Conservation (phyloP, 192 early-diverging fungal species). For the Podila verticillata region DNA sequence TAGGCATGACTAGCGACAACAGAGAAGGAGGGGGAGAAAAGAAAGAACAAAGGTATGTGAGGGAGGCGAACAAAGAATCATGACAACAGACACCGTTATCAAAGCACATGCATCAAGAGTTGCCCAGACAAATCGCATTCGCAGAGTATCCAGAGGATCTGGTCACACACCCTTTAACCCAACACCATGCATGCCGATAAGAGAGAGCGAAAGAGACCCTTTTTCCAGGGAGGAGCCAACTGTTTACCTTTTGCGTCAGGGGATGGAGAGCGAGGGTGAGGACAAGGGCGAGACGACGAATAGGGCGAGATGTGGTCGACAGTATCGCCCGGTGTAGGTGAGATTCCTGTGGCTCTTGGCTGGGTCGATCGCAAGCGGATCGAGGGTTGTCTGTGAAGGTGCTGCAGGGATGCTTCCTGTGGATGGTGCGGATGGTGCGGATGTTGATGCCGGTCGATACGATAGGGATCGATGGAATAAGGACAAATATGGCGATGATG, state of each 20-base stretch:
- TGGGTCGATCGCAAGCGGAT: background rate
- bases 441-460: no score
- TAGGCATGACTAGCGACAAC: background rate
- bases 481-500: no score
- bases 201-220: background rate
- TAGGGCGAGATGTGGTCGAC: background rate
- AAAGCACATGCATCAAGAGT: no score
- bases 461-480: no score
- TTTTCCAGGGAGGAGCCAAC: background rate
- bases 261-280: background rate
- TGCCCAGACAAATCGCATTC: no score
- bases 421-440: no score
- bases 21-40: background rate
- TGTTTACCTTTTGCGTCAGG: background rate
- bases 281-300: background rate
- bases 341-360: background rate
- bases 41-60: background rate
- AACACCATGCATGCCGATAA: no score
- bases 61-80: background rate
- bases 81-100: background rate
- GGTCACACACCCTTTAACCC: no score
- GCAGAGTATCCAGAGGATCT: no score
- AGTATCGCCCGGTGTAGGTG: slow-evolving; percentile 1
- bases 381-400: no score
- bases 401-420: no score